These are phyloP conservation scores for Hemileccinum rubropunctum DNA, from an alignment of 768 basidiomycete genomes.

Conservation along the genomic window DNA sequence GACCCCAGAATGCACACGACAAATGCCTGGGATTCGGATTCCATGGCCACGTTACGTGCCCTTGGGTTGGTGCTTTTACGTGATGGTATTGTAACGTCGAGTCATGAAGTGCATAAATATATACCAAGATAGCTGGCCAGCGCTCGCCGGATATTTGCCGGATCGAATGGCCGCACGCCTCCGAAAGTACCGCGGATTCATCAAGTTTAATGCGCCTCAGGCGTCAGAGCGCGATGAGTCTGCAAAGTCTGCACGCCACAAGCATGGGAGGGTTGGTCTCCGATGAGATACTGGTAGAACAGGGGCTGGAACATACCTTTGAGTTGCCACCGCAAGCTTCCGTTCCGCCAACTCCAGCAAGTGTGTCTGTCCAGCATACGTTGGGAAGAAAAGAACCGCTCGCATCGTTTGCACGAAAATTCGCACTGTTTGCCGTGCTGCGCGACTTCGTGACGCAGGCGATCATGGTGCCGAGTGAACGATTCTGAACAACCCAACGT, in stretches of 20 bases:
- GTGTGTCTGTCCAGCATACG: conserved; percentile 5
- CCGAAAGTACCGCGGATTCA: too few species aligned
- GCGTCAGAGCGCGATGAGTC: background rate
- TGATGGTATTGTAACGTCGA: too few species aligned
- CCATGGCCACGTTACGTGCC: too few species aligned
- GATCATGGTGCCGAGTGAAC: conserved; percentile 2
- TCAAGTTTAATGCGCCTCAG: background rate
- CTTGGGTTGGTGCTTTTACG: too few species aligned
- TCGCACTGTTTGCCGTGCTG: conserved; percentile 4
- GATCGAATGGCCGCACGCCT: too few species aligned
- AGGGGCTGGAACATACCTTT: background rate
- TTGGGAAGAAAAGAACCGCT: conserved; percentile 5
- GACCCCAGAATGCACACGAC: too few species aligned
- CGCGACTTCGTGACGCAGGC: conserved; percentile 1
- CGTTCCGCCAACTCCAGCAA: background rate
- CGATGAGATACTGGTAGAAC: background rate
- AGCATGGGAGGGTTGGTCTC: background rate
- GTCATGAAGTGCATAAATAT: too few species aligned
- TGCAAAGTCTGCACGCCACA: background rate
- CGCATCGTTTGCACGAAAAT: background rate
- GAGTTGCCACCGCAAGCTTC: background rate
- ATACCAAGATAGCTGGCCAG: too few species aligned
- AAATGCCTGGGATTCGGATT: too few species aligned
- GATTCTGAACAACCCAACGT: conserved; percentile 3
- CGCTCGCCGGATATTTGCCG: too few species aligned